Conservation (phyloP, 2,329 filamentous ascomycete species). For the Didymosphaeria variabile region DNA sequence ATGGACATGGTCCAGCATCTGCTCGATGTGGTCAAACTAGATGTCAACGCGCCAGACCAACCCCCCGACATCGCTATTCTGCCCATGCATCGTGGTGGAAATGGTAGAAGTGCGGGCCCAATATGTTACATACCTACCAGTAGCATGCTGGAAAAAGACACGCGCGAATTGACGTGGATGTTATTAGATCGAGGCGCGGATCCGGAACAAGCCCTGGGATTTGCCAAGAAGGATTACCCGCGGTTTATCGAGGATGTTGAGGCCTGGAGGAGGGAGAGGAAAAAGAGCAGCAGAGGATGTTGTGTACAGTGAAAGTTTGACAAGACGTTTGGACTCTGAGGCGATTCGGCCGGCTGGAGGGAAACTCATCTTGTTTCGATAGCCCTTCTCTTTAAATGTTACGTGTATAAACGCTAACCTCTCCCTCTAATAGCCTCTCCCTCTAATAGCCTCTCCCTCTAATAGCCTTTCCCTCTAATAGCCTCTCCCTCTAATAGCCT, state of each 20-base stretch:
- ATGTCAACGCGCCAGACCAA: constrained; percentile 1
- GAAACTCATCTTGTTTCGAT: no score
- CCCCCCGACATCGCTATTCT: background rate
- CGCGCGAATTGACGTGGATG: background rate
- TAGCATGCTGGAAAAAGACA: background rate
- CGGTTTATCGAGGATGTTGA: background rate
- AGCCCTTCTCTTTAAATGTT: no score
- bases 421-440: no score
- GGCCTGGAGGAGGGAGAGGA: background rate
- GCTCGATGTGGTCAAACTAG: background rate
- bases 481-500: no score
- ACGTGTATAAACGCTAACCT: no score
- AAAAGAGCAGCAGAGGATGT: no score
- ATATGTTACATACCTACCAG: background rate
- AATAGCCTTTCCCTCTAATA: no score
- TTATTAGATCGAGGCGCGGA: background rate
- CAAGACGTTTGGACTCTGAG: no score
- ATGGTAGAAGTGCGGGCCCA: background rate
- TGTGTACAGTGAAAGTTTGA: no score
- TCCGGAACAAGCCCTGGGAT: background rate
- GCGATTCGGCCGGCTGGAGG: no score
- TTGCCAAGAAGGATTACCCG: background rate
- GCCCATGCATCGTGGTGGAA: background rate
- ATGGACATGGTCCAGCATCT: background rate
- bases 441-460: no score